A percentile compares a stretch with the other conserved stretches of the same genome.
These are phyloP conservation scores for Hypoxylon sp. DNA, from an alignment of 2,329 filamentous ascomycete species.

Conservation along the genomic window DNA sequence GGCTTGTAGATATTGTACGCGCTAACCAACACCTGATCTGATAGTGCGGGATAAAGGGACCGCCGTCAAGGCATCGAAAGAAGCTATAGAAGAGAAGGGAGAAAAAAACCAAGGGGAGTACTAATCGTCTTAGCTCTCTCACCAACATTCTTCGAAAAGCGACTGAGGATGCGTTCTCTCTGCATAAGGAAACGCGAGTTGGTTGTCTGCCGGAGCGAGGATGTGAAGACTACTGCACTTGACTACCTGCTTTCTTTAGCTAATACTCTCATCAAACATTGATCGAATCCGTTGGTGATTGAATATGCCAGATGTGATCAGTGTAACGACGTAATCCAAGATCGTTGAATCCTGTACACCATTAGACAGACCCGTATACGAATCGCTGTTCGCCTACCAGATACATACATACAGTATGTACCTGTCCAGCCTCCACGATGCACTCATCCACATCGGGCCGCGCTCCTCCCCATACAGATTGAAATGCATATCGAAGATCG, in stretches of 20 bases:
- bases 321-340: background rate
- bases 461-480: background rate
- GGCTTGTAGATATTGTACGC: background rate
- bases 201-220: background rate
- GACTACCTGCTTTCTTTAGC: background rate
- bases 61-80: conserved; percentile 4
- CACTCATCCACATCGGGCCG: background rate
- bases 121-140: conserved; percentile 22
- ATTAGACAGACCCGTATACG: background rate
- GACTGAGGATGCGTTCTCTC: background rate
- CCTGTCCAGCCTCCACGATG: background rate
- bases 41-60: background rate
- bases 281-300: no score
- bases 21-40: conserved; percentile 5
- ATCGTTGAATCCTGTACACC: background rate
- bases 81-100: conserved; percentile 13
- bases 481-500: background rate
- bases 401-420: background rate
- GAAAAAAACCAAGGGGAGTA: conserved; percentile 10
- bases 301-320: background rate
- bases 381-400: background rate
- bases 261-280: background rate
- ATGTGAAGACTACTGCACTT: background rate
- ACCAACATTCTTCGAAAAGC: conserved; percentile 19
- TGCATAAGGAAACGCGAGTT: background rate